Evolutionary conservation across 139 green algal species (phyloP).

Genomic region (Microglena sp.): DNA sequence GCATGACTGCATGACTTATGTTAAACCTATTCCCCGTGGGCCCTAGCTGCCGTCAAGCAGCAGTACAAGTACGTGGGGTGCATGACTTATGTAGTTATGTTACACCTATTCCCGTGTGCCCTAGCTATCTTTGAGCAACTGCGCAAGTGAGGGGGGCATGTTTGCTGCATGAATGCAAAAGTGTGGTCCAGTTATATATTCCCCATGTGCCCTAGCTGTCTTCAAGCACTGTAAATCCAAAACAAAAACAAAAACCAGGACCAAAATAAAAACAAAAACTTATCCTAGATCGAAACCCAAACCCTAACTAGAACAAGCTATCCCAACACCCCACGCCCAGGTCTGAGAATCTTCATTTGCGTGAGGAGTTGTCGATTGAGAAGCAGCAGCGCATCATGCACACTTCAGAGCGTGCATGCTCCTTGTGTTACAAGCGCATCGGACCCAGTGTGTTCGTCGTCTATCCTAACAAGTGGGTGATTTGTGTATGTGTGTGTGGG

Average conservation of each 20-base stretch:
- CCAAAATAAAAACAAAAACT: no score
- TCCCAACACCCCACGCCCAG: neutral
- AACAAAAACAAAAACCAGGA: no score
- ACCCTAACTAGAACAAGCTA: neutral
- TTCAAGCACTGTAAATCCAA: neutral
- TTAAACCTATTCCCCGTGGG: neutral
- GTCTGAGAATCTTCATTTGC: neutral
- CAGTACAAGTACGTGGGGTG: neutral
- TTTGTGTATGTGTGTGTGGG: no score
- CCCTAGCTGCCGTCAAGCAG: neutral
- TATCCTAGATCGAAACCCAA: no score
- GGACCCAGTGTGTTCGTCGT: neutral
- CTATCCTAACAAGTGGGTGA: neutral
- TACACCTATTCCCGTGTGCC: no score
- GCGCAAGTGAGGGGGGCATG: neutral
- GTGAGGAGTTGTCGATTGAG: neutral
- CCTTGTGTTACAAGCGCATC: neutral
- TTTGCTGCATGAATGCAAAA: no score
- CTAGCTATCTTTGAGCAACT: neutral
- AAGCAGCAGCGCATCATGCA: neutral
- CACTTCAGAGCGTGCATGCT: neutral
- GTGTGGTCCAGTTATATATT: neutral
- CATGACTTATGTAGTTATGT: no score
- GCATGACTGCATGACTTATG: no score
- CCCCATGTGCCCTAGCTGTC: neutral